Evolutionary conservation across 371 early-diverging fungal species (phyloP).

Genomic region (Mucor mucedo): DNA sequence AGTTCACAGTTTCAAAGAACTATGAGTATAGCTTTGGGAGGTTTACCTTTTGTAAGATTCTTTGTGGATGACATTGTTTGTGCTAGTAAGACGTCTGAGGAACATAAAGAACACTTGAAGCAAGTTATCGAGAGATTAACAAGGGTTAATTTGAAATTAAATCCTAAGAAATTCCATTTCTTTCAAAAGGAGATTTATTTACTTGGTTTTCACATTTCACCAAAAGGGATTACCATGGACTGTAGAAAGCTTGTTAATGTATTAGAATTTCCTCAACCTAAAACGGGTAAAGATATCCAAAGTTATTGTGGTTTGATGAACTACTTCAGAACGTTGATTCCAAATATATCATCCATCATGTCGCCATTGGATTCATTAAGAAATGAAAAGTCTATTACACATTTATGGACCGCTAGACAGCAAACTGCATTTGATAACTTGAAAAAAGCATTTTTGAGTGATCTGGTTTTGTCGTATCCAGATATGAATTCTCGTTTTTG

Average conservation of each 20-base stretch:
- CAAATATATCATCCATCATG: not conserved
- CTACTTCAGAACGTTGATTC: conserved; percentile 23
- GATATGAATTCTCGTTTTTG: conserved; percentile 30
- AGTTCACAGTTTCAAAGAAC: too few species aligned
- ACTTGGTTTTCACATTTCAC: conserved; percentile 20
- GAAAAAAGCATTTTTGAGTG: not conserved
- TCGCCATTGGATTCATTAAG: conserved; percentile 9
- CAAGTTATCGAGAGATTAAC: too few species aligned
- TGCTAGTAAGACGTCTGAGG: too few species aligned
- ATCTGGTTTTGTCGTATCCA: conserved; percentile 3
- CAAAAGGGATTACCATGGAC: conserved; percentile 19
- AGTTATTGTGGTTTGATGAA: conserved; percentile 27
- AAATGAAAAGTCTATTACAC: conserved; percentile 1
- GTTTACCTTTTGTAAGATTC: too few species aligned
- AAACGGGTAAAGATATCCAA: conserved; percentile 22
- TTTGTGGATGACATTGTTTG: too few species aligned
- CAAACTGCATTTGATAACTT: not conserved
- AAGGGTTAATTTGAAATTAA: conserved; percentile 15
- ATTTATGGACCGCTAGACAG: conserved; percentile 1
- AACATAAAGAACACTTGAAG: too few species aligned
- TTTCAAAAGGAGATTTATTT: conserved; percentile 14
- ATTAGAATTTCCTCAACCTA: conserved; percentile 13
- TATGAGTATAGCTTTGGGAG: too few species aligned
- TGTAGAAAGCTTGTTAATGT: conserved; percentile 22
- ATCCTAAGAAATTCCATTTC: not conserved